Evolutionary conservation across 345 rosid genomes (phyloP), one percentile per base, ranked within the genome.

Genomic region (Linum lewisii): DNA sequence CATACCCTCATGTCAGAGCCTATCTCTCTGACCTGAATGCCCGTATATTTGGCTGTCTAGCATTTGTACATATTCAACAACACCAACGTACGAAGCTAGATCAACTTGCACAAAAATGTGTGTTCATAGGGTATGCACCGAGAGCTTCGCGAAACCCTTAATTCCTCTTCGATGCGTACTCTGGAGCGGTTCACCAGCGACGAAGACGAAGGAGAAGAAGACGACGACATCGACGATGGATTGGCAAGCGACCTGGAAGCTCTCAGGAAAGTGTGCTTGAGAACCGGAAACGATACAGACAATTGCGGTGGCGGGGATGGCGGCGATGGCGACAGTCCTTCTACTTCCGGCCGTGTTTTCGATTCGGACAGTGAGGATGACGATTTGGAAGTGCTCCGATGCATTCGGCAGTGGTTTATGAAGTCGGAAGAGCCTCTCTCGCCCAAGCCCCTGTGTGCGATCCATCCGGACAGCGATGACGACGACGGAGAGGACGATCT

Each of bases 191-290:
- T 11, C 2, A 42, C 16, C 18, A 42, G 47, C 61, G 66, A 25
- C 66, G 77, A 69, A 25, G 87, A 78, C 0, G n/a, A n/a, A n/a
- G n/a, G n/a, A n/a, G n/a, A n/a, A n/a, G n/a, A n/a, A n/a, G n/a
- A n/a, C n/a, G 72, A 66, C 52, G 80, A 66, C 49, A 5, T 29
- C 34, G 82, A 76, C 36, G 82, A 65, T 24, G 68, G 52, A 1
- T 81, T 93, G 23, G 73, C 69, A 1, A 88, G 84, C 57, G 98
- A 86, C 74, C 63, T 88, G 76, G 98, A 88, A 64, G 90, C 88
- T 22, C 71, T 92, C 55, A 73, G 85, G 68, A 84, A 75, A 54
- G 97, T 96, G 50, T 92, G 87, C 73, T 53, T 75, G 14, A 61
- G 75, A 14, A 24, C 90, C 19, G 90, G 83, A 24, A 36, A 84